These are phyloP conservation scores for Linum trigynum DNA, from an alignment of 345 rosid genomes.

Conservation along the genomic window DNA sequence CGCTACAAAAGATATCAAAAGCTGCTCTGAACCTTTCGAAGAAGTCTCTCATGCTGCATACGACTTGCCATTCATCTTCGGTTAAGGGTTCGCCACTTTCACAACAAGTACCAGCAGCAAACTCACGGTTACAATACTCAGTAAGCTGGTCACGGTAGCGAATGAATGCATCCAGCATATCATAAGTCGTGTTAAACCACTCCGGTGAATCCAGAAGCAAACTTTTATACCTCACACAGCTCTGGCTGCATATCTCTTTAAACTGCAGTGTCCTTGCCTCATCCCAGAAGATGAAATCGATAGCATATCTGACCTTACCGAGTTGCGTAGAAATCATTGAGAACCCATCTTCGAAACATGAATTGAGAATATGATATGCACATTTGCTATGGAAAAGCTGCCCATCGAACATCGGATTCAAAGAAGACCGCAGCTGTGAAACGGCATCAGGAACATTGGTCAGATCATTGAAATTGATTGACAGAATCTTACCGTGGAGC, in stretches of 20 bases:
- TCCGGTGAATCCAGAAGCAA: neutral
- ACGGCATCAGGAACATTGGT: neutral
- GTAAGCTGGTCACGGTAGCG: neutral
- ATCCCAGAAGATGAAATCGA: neutral
- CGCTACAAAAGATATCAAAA: neutral
- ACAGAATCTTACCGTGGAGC: neutral
- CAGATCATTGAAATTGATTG: neutral
- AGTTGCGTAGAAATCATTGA: neutral
- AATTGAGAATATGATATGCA: neutral
- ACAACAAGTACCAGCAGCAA: neutral
- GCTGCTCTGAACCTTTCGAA: neutral
- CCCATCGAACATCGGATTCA: neutral
- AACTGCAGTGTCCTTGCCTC: neutral
- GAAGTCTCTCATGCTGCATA: neutral
- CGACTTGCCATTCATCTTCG: neutral
- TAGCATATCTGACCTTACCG: neutral
- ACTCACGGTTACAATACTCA: neutral
- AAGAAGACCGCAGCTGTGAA: neutral
- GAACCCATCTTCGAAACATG: neutral
- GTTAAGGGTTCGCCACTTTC: neutral
- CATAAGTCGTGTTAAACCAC: neutral
- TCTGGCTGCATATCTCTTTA: neutral
- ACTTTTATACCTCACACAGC: neutral
- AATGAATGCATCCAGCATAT: neutral
- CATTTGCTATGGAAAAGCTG: neutral